Base-by-base conservation (phyloP, 768 basidiomycete species). In the Collybiopsis confluens region DNA sequence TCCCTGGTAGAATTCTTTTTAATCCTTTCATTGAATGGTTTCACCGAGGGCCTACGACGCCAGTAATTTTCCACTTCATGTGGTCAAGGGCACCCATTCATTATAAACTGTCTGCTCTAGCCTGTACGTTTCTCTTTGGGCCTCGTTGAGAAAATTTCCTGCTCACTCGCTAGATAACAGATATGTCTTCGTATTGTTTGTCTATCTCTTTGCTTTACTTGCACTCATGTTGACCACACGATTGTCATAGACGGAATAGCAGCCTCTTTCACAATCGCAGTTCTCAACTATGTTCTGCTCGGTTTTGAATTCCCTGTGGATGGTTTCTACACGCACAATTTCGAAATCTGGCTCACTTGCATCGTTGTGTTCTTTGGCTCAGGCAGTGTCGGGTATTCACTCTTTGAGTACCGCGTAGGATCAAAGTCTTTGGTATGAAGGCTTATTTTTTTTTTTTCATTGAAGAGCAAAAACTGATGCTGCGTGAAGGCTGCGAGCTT, bases 11-110 rank as follows among this genome's bases (percentile, higher is more conserved):
- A 67, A 72, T 95, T 48, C 72, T 93, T 37, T 93, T 94, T 77
- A 85, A 92, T 62, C 93, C 92, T 2, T 58, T 94, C 51, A 70
- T 79, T 28, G 68, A 85, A 44, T 94, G 91, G 92, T 84, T 79
- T 75, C 70, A 75, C 41, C 76, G 77, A 52, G 92, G 92, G 0
- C 92, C 92, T 1, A 82, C 95, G 64, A 86, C 83, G 36, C 69
- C 72, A 47, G 85, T 87, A 64, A 79, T 90, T 20, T 85, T 84
- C 59, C 73, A 64, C 52, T 91, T 91, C 68, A 63, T 90, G 54
- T 90, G 88, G 89, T 83, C 80, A 0, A 70, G 64, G n/a, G 86
- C 86, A 8, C 89, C 89, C 1, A 70, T 89, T 21, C 88, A 90
- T 64, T 90, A 91, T 74, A 90, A 91, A 5, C 8, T 45, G 10